A percentile compares a stretch with the other conserved stretches of the same genome.
Evolutionary conservation across 225 moss, liverwort and hornwort species (phyloP).

Genomic region (Bryoerythrophyllum caledonicum): DNA sequence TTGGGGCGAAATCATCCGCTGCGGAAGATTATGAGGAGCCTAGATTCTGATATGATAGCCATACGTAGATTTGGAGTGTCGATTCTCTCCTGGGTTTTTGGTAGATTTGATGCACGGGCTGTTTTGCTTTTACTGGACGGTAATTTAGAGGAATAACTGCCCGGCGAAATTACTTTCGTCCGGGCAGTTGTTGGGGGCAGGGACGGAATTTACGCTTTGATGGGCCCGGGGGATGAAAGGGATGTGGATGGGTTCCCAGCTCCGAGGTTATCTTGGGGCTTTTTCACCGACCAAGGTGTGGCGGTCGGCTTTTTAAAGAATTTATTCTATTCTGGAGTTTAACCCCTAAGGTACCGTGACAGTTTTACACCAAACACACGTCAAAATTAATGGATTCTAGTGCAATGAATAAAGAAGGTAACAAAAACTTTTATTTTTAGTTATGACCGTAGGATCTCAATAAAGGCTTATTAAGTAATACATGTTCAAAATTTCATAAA

Average conservation of each 20-base stretch:
- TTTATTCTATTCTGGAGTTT: no score
- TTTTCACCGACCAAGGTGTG: no score
- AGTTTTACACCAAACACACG: no score
- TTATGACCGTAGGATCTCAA: no score
- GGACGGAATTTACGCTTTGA: not conserved
- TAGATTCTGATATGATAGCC: rapidly evolving
- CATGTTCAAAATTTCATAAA: no score
- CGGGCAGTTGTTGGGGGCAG: not conserved
- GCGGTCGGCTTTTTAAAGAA: no score
- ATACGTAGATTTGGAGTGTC: not conserved
- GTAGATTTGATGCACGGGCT: not conserved
- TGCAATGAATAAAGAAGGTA: no score
- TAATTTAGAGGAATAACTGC: constrained; percentile 8
- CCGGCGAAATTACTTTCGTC: not conserved
- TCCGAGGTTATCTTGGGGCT: no score
- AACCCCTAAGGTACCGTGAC: no score
- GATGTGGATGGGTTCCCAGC: not conserved
- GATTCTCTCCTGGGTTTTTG: not conserved
- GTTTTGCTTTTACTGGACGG: not conserved
- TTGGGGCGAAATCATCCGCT: not conserved
- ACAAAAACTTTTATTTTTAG: no score
- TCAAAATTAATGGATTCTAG: no score
- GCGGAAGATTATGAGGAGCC: not conserved
- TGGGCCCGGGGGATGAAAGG: not conserved
- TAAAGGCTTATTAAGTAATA: no score